Evolutionary conservation across 148 eudicot species (phyloP).

Genomic region (Cornus suecica): DNA sequence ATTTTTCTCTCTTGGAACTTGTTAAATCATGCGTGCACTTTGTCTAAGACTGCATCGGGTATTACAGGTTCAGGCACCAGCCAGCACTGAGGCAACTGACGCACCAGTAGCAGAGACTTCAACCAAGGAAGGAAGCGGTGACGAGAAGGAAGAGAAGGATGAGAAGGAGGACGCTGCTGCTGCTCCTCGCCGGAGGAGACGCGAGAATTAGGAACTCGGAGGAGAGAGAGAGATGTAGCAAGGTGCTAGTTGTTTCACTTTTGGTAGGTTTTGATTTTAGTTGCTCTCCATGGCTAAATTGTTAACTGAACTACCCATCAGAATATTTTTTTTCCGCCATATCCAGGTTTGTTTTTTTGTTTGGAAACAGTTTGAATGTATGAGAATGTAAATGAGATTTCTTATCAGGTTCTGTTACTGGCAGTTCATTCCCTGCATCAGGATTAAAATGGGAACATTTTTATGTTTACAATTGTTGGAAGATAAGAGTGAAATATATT

Average conservation of each 20-base stretch:
- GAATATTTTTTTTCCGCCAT: conserved; percentile 6
- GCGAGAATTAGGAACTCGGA: conserved; percentile 46
- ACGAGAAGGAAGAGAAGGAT: conserved; percentile 51
- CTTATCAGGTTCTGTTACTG: neutral
- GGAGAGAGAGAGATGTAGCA: neutral
- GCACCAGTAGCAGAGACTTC: conserved; percentile 43
- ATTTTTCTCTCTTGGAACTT: neutral
- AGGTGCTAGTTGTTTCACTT: neutral
- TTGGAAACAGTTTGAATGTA: conserved; percentile 16
- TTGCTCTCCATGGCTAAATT: conserved; percentile 8
- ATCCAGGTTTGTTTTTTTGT: conserved; percentile 1
- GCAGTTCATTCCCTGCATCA: neutral
- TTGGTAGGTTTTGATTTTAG: conserved; percentile 17
- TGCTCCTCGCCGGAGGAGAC: conserved; percentile 74
- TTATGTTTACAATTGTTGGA: neutral
- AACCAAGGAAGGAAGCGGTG: conserved; percentile 31
- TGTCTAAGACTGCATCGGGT: neutral
- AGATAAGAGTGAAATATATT: neutral
- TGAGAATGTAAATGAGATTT: conserved; percentile 23
- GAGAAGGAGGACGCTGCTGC: conserved; percentile 47
- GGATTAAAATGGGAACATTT: neutral
- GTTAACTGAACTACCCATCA: neutral
- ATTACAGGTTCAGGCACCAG: conserved; percentile 35
- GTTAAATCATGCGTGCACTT: neutral
- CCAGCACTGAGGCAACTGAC: conserved; percentile 24